Percentiles rank a stretch among this genome's conserved stretches.
Evolutionary conservation across 768 basidiomycete species (phyloP).

Genomic region (Pholiota molesta): DNA sequence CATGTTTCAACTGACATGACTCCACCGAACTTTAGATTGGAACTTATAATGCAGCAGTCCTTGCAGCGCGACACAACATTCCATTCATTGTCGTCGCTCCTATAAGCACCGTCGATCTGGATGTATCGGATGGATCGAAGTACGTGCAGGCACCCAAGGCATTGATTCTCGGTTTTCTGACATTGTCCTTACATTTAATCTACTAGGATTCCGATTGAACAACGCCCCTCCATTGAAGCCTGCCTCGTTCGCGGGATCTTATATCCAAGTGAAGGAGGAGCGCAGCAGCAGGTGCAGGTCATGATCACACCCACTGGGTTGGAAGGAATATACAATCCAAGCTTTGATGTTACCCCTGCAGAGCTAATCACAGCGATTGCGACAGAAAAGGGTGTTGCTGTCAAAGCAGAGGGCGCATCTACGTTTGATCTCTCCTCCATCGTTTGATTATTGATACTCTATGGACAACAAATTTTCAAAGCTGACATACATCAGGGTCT

Average conservation of each 20-base stretch:
- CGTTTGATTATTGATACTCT: constrained; percentile 33
- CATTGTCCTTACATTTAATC: constrained; percentile 12
- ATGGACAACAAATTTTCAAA: not conserved
- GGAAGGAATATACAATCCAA: constrained; percentile 84
- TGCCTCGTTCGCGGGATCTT: constrained; percentile 85
- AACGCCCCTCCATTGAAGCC: constrained; percentile 85
- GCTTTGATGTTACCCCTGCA: constrained; percentile 96
- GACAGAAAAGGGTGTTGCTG: constrained; percentile 92
- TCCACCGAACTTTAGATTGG: constrained; percentile 57
- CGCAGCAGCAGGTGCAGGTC: constrained; percentile 73
- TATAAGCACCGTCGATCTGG: constrained; percentile 88
- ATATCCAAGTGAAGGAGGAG: constrained; percentile 52
- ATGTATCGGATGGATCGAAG: constrained; percentile 69
- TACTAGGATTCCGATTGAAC: constrained; percentile 85
- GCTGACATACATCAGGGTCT: not conserved
- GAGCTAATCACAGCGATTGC: constrained; percentile 93
- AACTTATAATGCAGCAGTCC: constrained; percentile 94
- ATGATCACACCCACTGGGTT: constrained; percentile 78
- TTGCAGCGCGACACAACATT: constrained; percentile 84
- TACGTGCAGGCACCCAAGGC: constrained; percentile 30
- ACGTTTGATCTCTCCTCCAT: constrained; percentile 67
- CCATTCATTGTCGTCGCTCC: constrained; percentile 95
- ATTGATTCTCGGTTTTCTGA: constrained; percentile 5
- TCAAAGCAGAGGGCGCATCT: constrained; percentile 58
- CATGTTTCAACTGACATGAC: constrained; percentile 15